Evolutionary conservation across 768 basidiomycete genomes (phyloP).

Genomic region (Crucibulum laeve): DNA sequence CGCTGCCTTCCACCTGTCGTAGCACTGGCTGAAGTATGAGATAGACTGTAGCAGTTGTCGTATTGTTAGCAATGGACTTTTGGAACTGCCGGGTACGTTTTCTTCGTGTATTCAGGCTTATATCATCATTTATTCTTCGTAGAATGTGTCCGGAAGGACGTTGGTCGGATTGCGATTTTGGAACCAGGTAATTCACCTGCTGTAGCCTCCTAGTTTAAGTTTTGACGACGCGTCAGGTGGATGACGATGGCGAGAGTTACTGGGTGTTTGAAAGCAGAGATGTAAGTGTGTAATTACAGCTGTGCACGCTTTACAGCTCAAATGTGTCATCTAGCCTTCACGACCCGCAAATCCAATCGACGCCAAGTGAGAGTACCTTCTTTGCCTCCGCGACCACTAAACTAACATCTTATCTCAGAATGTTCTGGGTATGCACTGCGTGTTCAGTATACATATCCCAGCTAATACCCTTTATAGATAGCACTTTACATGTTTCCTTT

Average conservation of each 20-base stretch:
- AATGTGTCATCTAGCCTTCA: constrained; percentile 55
- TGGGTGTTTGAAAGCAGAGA: constrained; percentile 99
- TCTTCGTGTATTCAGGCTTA: background rate
- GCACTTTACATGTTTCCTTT: constrained; percentile 88
- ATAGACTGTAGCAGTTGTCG: constrained; percentile 84
- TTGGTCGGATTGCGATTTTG: constrained; percentile 95
- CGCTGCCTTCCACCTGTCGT: background rate
- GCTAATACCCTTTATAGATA: constrained; percentile 41
- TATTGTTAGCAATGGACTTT: constrained; percentile 94
- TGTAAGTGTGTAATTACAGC: constrained; percentile 41
- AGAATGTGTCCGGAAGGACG: constrained; percentile 93
- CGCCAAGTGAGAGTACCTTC: constrained; percentile 55
- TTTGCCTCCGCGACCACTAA: background rate
- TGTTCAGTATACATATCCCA: background rate
- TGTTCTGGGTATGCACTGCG: constrained; percentile 76
- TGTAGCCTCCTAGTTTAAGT: background rate
- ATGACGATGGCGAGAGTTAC: constrained; percentile 91
- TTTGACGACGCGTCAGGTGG: constrained; percentile 49
- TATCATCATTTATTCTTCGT: constrained; percentile 4
- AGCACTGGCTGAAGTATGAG: background rate
- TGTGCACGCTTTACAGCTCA: constrained; percentile 3
- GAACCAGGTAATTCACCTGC: constrained; percentile 67
- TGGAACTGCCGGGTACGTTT: constrained; percentile 87
- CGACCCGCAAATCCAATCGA: constrained; percentile 86
- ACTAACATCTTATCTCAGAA: constrained; percentile 40